These are phyloP conservation scores for Ulota crispa DNA, from an alignment of 225 moss, liverwort and hornwort species.

Conservation along the genomic window DNA sequence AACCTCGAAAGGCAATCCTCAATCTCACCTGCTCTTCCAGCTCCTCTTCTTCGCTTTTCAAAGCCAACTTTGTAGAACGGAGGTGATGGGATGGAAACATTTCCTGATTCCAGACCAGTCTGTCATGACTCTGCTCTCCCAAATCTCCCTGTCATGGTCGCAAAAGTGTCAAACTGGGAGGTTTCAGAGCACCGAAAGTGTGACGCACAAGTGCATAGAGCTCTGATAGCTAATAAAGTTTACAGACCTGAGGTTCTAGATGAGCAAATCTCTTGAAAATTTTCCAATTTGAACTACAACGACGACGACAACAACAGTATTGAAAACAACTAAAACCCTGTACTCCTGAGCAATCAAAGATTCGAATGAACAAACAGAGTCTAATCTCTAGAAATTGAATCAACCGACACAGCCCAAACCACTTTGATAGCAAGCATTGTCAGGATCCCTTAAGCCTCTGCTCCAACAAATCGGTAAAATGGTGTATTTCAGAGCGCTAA, in stretches of 20 bases:
- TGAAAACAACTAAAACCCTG: background rate
- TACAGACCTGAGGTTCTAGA: background rate
- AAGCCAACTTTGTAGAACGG: constrained; percentile 41
- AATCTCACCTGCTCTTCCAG: constrained; percentile 36
- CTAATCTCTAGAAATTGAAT: background rate
- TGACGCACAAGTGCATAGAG: background rate
- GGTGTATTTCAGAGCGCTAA: background rate
- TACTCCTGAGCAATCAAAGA: background rate
- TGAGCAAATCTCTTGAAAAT: background rate
- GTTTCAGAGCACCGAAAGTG: background rate
- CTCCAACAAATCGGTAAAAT: background rate
- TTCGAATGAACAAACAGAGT: background rate
- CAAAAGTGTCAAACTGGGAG: background rate
- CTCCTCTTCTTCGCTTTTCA: constrained; percentile 26
- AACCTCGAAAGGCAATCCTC: background rate
- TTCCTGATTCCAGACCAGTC: constrained; percentile 35
- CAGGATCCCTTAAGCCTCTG: background rate
- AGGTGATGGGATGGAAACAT: constrained; percentile 26
- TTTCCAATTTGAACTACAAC: background rate
- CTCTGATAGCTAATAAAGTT: background rate
- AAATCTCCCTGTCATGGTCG: constrained; percentile 15
- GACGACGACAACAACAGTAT: background rate
- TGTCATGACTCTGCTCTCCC: constrained; percentile 25
- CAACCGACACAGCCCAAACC: background rate
- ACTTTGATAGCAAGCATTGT: background rate